Percentiles rank a stretch among this genome's conserved stretches.
These are phyloP conservation scores for Leishmania mexicana DNA, from an alignment of 208 protist species.

Conservation along the genomic window DNA sequence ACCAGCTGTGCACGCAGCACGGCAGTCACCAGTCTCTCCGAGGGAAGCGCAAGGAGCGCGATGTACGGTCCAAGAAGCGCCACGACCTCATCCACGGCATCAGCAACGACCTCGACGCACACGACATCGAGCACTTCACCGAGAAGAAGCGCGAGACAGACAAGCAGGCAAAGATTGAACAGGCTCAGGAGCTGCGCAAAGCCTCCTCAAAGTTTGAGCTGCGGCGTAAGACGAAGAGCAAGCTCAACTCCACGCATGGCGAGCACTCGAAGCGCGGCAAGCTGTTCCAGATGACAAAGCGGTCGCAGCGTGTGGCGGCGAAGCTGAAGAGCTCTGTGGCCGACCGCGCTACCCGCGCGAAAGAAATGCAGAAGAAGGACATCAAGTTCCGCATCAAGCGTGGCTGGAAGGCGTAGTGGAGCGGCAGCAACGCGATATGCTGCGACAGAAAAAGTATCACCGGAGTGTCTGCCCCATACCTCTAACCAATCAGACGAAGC, in stretches of 20 bases:
- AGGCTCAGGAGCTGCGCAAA: constrained; percentile 78
- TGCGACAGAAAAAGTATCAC: neutral
- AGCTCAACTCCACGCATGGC: constrained; percentile 85
- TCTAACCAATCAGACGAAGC: neutral
- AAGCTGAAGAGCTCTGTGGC: constrained; percentile 85
- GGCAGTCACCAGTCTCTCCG: constrained; percentile 75
- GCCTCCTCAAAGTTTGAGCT: constrained; percentile 88
- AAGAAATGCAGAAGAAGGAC: constrained; percentile 93
- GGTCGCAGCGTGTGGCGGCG: constrained; percentile 80
- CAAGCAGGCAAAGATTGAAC: constrained; percentile 86
- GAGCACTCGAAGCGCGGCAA: constrained; percentile 91
- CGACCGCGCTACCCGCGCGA: constrained; percentile 67
- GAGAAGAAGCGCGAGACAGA: constrained; percentile 73
- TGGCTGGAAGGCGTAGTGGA: constrained; percentile 85
- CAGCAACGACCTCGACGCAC: constrained; percentile 68
- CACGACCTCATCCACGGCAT: constrained; percentile 84
- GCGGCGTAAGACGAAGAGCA: constrained; percentile 90
- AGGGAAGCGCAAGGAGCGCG: constrained; percentile 73
- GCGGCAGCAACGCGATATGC: neutral
- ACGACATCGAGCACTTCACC: constrained; percentile 91
- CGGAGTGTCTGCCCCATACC: neutral
- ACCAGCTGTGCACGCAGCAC: constrained; percentile 66
- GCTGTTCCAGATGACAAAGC: constrained; percentile 92
- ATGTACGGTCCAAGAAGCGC: constrained; percentile 51
- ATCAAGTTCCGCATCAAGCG: constrained; percentile 94